Evolutionary conservation across 2,329 filamentous ascomycete species (phyloP).

Genomic region (Penicillium olsonii): DNA sequence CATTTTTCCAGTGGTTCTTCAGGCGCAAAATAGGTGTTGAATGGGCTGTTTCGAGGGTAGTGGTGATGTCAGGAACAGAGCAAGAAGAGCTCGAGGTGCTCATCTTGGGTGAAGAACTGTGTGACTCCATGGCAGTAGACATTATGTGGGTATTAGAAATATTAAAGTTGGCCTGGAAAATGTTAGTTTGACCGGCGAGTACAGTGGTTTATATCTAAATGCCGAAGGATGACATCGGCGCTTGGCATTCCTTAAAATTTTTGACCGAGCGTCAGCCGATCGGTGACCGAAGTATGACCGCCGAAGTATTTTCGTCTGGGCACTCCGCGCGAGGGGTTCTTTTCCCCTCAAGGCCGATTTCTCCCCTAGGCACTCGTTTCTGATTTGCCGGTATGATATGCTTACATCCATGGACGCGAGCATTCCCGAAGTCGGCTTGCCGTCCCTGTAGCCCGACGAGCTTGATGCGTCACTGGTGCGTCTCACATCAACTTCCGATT

Average conservation of each 20-base stretch:
- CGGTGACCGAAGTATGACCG: neutral
- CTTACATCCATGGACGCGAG: neutral
- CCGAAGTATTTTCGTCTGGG: neutral
- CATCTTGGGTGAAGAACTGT: neutral
- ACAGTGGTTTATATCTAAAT: slow-evolving; percentile 3
- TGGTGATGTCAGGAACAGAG: neutral
- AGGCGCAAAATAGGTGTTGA: slow-evolving; percentile 4
- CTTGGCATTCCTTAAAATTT: slow-evolving; percentile 1
- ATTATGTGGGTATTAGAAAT: neutral
- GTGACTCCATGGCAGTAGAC: neutral
- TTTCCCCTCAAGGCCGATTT: neutral
- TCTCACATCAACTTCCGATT: no score
- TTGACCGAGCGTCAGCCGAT: slow-evolving; percentile 3
- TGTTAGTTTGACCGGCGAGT: neutral
- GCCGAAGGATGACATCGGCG: neutral
- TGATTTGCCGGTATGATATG: neutral
- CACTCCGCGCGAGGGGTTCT: neutral
- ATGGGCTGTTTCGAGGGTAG: neutral
- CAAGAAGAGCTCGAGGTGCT: neutral
- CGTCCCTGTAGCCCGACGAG: neutral
- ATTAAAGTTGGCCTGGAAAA: neutral
- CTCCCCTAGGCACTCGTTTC: neutral
- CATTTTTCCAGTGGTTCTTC: slow-evolving; percentile 9
- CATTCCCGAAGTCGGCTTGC: neutral
- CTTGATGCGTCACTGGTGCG: neutral